These are phyloP conservation scores for Helichrysum umbraculigerum DNA, from an alignment of 129 eudicot species.

Conservation along the genomic window DNA sequence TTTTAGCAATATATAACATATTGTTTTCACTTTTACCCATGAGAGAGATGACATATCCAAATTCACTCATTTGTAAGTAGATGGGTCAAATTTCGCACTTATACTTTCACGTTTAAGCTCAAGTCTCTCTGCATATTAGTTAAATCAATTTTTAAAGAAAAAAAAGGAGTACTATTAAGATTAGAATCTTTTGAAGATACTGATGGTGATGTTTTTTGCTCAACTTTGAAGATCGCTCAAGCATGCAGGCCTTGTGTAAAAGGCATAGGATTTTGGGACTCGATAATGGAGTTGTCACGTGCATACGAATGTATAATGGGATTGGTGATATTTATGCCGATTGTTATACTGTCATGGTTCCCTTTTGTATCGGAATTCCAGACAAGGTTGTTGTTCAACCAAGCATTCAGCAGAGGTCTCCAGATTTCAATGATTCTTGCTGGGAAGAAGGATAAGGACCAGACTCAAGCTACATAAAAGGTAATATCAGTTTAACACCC, in stretches of 20 bases:
- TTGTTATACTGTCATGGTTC: conserved; percentile 87
- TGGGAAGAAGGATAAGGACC: conserved; percentile 65
- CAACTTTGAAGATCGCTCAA: conserved; percentile 62
- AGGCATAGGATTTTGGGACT: conserved; percentile 84
- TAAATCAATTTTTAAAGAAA: not conserved
- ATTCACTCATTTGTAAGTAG: not conserved
- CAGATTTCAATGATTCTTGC: conserved; percentile 97
- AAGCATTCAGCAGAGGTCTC: conserved; percentile 97
- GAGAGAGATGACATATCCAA: not conserved
- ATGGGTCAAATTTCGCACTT: not conserved
- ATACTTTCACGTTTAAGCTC: not conserved
- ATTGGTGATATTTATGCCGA: conserved; percentile 66
- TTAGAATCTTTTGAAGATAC: not conserved
- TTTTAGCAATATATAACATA: too few species aligned
- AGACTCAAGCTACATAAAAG: conserved; percentile 24
- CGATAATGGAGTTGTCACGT: conserved; percentile 83
- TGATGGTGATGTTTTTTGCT: conserved; percentile 11
- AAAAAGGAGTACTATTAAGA: not conserved
- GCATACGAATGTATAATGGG: conserved; percentile 90
- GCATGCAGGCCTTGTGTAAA: conserved; percentile 70
- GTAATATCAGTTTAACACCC: conserved; percentile 15
- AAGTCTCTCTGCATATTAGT: not conserved
- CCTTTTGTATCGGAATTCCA: conserved; percentile 94
- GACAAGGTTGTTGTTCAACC: conserved; percentile 80
- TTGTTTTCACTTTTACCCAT: not conserved